Conservation (phyloP, 1,284 basidiomycete species). For the Trichosporon coremiiforme region DNA sequence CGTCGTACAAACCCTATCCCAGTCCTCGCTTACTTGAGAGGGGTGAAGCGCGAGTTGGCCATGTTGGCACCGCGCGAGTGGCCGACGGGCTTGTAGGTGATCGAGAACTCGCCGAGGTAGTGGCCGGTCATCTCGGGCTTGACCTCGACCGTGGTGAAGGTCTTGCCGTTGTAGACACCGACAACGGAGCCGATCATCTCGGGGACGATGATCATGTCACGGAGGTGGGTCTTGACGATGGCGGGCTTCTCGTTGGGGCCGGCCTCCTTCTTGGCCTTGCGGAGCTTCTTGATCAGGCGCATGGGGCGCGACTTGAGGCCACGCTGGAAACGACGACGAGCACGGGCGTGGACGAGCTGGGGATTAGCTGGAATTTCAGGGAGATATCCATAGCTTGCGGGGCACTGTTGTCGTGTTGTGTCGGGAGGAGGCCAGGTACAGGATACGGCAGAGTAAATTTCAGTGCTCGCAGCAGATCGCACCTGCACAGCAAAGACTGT, state of each 20-base stretch:
- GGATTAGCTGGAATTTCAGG: slow-evolving; percentile 37
- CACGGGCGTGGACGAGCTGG: slow-evolving; percentile 96
- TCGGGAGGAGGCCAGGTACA: no score
- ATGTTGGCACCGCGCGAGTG: slow-evolving; percentile 92
- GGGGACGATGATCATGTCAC: slow-evolving; percentile 99
- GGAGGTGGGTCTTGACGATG: slow-evolving; percentile 98
- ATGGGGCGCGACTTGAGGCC: slow-evolving; percentile 98
- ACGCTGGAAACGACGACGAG: slow-evolving; percentile 97
- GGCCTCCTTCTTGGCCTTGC: slow-evolving; percentile 99
- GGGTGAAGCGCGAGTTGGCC: slow-evolving; percentile 66
- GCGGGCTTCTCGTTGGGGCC: slow-evolving; percentile 97
- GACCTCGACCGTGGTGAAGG: slow-evolving; percentile 97
- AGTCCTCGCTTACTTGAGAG: slow-evolving; percentile 59
- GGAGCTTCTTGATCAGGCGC: slow-evolving; percentile 99
- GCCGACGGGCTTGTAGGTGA: slow-evolving; percentile 97
- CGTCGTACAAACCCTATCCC: slow-evolving; percentile 37
- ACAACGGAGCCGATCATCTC: slow-evolving; percentile 99
- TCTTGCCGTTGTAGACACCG: slow-evolving; percentile 84
- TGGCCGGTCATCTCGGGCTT: slow-evolving; percentile 99
- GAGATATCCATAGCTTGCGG: not conserved
- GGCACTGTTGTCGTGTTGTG: not conserved
- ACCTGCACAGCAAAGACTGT: not conserved
- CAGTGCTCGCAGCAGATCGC: not conserved
- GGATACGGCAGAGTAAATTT: no score
- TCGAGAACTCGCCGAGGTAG: slow-evolving; percentile 91